These are phyloP conservation scores for Magnolia changhungtana DNA, from an alignment of 164 flowering plant genomes.

Conservation along the genomic window DNA sequence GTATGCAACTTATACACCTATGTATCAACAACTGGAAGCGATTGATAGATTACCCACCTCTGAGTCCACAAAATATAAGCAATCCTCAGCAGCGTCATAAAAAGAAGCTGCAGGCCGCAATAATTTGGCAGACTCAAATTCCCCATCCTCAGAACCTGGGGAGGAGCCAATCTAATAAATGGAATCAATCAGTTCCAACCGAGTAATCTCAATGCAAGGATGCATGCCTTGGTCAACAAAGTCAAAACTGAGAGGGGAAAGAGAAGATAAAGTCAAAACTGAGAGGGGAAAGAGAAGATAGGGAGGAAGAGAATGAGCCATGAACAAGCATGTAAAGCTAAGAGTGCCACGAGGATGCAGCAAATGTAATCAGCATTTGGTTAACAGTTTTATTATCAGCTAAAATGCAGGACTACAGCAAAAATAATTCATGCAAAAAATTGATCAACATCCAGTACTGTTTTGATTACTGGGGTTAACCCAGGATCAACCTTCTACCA, in stretches of 20 bases:
- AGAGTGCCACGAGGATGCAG: no score
- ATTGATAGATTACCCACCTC: slow-evolving; percentile 49
- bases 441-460: background rate
- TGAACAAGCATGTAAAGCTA: background rate
- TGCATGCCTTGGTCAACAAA: background rate
- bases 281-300: background rate
- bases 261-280: no score
- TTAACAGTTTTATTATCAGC: no score
- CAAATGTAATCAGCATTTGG: no score
- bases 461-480: no score
- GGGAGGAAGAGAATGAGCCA: background rate
- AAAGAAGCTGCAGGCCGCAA: slow-evolving; percentile 79
- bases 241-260: background rate
- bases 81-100: slow-evolving; percentile 55
- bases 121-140: slow-evolving; percentile 75
- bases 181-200: slow-evolving; percentile 16
- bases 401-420: no score
- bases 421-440: no score
- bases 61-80: slow-evolving; percentile 82
- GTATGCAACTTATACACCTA: background rate
- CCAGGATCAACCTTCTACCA: background rate
- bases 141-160: slow-evolving; percentile 99
- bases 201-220: background rate
- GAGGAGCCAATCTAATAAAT: slow-evolving; percentile 85
- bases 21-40: background rate